Percentiles rank a stretch among this genome's conserved stretches.
Evolutionary conservation across 2,329 filamentous ascomycete species (phyloP).

Genomic region (Albifimbria verrucaria): DNA sequence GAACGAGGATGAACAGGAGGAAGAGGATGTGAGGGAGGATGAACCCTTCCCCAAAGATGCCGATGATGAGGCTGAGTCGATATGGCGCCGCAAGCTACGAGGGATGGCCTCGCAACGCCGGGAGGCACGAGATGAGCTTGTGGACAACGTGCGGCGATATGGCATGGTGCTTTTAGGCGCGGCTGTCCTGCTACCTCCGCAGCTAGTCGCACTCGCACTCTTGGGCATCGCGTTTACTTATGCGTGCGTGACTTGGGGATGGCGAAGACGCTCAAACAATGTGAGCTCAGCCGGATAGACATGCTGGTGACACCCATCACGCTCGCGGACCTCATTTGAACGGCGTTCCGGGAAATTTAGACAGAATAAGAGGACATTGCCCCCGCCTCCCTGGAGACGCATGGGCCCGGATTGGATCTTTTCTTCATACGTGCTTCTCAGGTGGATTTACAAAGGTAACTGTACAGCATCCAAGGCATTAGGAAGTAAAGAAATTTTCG

Average conservation of each 20-base stretch:
- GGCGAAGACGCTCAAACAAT: conserved; percentile 2
- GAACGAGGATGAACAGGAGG: conserved; percentile 29
- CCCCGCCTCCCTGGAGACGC: background rate
- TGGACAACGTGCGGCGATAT: conserved; percentile 39
- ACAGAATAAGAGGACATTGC: background rate
- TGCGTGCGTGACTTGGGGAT: conserved; percentile 30
- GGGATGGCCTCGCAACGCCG: conserved; percentile 26
- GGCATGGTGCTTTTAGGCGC: conserved; percentile 40
- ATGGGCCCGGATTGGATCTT: background rate
- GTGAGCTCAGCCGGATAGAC: conserved; percentile 20
- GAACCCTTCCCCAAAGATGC: conserved; percentile 22
- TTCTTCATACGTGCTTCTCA: background rate
- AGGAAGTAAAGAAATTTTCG: background rate
- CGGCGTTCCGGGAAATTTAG: conserved; percentile 2
- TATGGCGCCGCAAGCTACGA: conserved; percentile 19
- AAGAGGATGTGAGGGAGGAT: conserved; percentile 23
- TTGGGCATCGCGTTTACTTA: conserved; percentile 35
- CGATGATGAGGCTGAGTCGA: conserved; percentile 15
- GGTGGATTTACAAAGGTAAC: background rate
- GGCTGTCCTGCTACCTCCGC: conserved; percentile 44
- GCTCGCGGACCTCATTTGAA: conserved; percentile 5
- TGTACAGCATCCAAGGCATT: background rate
- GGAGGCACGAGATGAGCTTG: conserved; percentile 32
- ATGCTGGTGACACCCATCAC: conserved; percentile 5
- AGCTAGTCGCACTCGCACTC: conserved; percentile 34